These are phyloP conservation scores for Cyclocybe cylindracea DNA, from an alignment of 768 basidiomycete species.

Conservation along the genomic window DNA sequence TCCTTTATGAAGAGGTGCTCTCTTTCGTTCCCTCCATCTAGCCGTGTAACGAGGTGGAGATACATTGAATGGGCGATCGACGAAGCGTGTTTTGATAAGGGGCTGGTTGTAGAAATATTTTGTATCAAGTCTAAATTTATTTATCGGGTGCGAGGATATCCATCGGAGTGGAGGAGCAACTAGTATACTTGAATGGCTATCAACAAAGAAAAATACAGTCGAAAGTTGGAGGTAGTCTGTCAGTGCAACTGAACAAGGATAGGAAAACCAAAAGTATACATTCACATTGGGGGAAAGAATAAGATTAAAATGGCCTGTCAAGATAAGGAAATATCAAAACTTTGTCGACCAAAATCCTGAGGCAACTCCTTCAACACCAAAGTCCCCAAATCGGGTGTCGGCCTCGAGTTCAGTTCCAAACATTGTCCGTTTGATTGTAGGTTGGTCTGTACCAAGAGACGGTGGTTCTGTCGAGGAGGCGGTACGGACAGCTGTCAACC, in stretches of 20 bases:
- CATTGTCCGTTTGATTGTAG: slow-evolving; percentile 68
- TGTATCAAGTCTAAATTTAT: slow-evolving; percentile 7
- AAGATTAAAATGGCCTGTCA: slow-evolving; percentile 1
- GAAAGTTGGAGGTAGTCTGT: neutral
- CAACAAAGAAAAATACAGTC: neutral
- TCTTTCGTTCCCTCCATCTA: slow-evolving; percentile 70
- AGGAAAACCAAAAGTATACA: neutral
- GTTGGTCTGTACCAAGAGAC: slow-evolving; percentile 27
- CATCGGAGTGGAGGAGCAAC: neutral
- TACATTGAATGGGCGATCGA: too few relatives aligned
- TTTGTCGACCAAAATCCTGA: slow-evolving; percentile 65
- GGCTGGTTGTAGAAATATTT: too few relatives aligned
- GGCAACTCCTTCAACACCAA: slow-evolving; percentile 78
- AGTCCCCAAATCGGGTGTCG: slow-evolving; percentile 85
- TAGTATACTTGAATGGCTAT: neutral
- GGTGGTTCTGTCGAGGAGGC: slow-evolving; percentile 21
- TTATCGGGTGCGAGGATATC: neutral
- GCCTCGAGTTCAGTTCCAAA: slow-evolving; percentile 83
- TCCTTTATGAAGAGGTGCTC: slow-evolving; percentile 83
- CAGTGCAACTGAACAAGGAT: slow-evolving; percentile 2
- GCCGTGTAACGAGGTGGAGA: slow-evolving; percentile 13
- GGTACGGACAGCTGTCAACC: slow-evolving; percentile 38
- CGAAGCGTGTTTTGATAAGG: too few relatives aligned
- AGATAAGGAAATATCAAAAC: slow-evolving; percentile 30
- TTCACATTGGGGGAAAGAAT: slow-evolving; percentile 6